These are phyloP conservation scores for Penicillium paneum DNA, from an alignment of 2,329 filamentous ascomycete genomes.

Conservation along the genomic window DNA sequence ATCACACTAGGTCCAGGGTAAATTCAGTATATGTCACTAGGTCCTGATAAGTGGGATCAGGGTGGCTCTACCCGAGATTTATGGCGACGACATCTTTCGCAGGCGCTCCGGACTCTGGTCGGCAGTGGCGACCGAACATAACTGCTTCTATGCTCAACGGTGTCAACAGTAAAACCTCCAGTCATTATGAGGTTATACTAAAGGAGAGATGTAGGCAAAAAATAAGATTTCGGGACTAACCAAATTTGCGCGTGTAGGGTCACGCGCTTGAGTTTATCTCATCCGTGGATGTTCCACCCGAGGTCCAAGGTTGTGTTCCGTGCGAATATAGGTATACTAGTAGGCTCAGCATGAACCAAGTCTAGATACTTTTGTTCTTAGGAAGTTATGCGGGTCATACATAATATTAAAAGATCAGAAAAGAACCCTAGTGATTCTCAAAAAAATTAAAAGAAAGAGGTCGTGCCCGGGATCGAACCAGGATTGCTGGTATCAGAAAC, in stretches of 20 bases:
- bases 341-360: no score
- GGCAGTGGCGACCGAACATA: slow-evolving; percentile 13
- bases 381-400: no score
- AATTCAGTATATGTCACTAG: not conserved
- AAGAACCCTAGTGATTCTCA: not conserved
- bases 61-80: slow-evolving; percentile 27
- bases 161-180: not conserved
- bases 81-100: slow-evolving; percentile 30
- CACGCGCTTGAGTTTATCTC: not conserved
- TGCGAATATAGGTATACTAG: not conserved
- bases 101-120: slow-evolving; percentile 30
- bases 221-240: not conserved
- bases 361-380: not conserved
- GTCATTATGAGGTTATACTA: not conserved
- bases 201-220: not conserved
- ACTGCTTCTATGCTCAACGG: not conserved
- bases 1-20: slow-evolving; percentile 28
- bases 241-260: not conserved
- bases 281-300: not conserved
- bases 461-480: slow-evolving; percentile 1
- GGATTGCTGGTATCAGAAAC: not conserved
- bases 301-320: not conserved
- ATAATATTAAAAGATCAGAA: not conserved
- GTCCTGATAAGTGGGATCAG: not conserved
- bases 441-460: not conserved